These are phyloP conservation scores for Hypoxylon fuscum DNA, from an alignment of 495 filamentous ascomycete species.

Conservation along the genomic window DNA sequence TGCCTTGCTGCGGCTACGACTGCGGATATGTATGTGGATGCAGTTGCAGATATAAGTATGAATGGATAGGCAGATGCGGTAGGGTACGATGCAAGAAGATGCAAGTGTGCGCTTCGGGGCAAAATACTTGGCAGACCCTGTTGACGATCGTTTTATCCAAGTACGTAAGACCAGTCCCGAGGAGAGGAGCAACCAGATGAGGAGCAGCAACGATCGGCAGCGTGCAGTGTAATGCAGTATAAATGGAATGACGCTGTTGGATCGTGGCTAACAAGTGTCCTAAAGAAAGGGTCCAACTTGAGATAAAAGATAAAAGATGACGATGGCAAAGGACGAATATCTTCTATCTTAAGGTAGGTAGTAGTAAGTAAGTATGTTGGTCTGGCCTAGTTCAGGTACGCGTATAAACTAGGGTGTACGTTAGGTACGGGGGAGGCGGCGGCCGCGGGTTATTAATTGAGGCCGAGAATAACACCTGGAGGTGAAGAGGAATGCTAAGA, in stretches of 20 bases:
- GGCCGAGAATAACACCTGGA: conserved; percentile 28
- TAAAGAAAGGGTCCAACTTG: background rate
- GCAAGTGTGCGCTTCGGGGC: conserved; percentile 30
- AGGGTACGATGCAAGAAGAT: conserved; percentile 30
- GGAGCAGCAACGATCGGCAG: conserved; percentile 31
- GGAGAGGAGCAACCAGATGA: conserved; percentile 22
- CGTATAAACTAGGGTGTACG: background rate
- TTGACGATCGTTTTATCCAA: conserved; percentile 24
- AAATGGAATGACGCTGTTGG: conserved; percentile 17
- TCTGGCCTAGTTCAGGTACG: conserved; percentile 1
- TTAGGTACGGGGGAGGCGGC: conserved; percentile 16
- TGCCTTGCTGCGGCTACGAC: conserved; percentile 18
- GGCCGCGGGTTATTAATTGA: conserved; percentile 28
- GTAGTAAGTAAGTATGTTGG: no score
- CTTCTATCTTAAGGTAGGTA: no score
- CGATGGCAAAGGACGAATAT: background rate
- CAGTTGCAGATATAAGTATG: conserved; percentile 18
- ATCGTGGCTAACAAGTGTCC: conserved; percentile 25
- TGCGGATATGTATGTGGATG: conserved; percentile 18
- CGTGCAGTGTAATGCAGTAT: background rate
- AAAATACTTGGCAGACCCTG: conserved; percentile 15
- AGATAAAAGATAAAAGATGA: no score
- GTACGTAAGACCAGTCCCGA: conserved; percentile 22
- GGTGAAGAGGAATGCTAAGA: conserved; percentile 4
- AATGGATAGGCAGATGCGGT: conserved; percentile 7